Base-by-base conservation (phyloP, 257 asterid species). In the Striga asiatica region DNA sequence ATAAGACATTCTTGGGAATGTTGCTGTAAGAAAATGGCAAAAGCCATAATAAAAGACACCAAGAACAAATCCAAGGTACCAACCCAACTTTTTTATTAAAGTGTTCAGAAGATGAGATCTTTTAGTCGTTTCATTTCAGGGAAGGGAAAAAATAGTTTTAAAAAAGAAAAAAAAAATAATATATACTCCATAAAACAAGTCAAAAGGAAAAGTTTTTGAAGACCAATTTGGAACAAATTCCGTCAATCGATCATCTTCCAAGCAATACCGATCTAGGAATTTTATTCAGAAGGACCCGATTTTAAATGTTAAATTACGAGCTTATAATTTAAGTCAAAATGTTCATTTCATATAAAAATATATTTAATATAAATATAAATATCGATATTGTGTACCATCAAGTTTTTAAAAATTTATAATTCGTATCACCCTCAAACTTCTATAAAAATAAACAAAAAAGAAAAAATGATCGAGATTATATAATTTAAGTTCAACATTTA, bases 11-110 rank as follows among this genome's bases (percentile, higher is more conserved):
- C 22, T 55, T 59, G 45, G 66, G 70, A 72, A 68, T 72, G 77
- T 39, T 29, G 38, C 54, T 58, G 75, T 54, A 75, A 66, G 29
- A 50, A 71, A 78, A 72, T 62, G 60, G 43, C 71, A 42, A 67
- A 77, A 50, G 17, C 62, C 58, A 65, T 64, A 58, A 65, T 76
- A 72, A 58, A 79, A 76, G 81, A 77, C 93, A 79, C 55, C 62
- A 61, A 65, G 64, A 75, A 74, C 87, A 85, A 80, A 74, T 81
- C 72, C 53, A 81, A 74, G 78, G 88, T 64, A 76, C 80, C 76
- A 81, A 72, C 68, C 65, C 63, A 59, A 65, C 73, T 10, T 29
- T 29, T 67, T 77, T 77, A 61, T 61, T 59, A 52, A 61, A 72
- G 62, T 60, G 64, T 54, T 66, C 81, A 75, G 68, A 69, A 52